Evolutionary conservation across 495 filamentous ascomycete species (phyloP).

Genomic region (Aspergillus hancockii): DNA sequence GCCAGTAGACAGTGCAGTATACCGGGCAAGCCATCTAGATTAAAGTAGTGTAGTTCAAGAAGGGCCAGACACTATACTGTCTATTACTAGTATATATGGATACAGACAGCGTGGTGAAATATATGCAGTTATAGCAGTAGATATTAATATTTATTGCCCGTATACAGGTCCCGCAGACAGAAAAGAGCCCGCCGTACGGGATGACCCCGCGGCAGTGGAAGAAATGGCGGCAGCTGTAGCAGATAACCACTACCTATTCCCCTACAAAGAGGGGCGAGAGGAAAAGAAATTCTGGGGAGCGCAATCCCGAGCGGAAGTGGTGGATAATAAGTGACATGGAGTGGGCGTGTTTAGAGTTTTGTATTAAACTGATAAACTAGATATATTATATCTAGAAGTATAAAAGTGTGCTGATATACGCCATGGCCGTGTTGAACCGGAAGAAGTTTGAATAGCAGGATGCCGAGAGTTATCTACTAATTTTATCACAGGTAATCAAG

Average conservation of each 20-base stretch:
- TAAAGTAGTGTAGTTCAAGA: background rate
- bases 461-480: background rate
- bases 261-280: too few relatives aligned
- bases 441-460: slow-evolving; percentile 1
- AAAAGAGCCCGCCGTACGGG: too few relatives aligned
- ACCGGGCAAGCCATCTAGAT: slow-evolving; percentile 3
- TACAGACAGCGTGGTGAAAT: slow-evolving; percentile 3
- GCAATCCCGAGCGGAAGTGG: background rate
- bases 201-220: slow-evolving; percentile 5
- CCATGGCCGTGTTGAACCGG: slow-evolving; percentile 7
- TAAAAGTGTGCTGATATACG: slow-evolving; percentile 15
- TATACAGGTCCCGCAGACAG: slow-evolving; percentile 11
- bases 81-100: slow-evolving; percentile 17
- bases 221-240: background rate
- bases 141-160: slow-evolving; percentile 17
- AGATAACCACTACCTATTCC: background rate
- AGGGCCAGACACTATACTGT: slow-evolving; percentile 2
- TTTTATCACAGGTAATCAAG: slow-evolving; percentile 14
- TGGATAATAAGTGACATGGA: background rate
- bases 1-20: slow-evolving; percentile 11
- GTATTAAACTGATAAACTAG: slow-evolving; percentile 21
- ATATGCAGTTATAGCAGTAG: slow-evolving; percentile 19
- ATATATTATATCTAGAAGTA: slow-evolving; percentile 6
- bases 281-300: too few relatives aligned
- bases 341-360: slow-evolving; percentile 15